Base-by-base conservation (phyloP, 192 early-diverging fungal genomes). In the Coemansia sp. region DNA sequence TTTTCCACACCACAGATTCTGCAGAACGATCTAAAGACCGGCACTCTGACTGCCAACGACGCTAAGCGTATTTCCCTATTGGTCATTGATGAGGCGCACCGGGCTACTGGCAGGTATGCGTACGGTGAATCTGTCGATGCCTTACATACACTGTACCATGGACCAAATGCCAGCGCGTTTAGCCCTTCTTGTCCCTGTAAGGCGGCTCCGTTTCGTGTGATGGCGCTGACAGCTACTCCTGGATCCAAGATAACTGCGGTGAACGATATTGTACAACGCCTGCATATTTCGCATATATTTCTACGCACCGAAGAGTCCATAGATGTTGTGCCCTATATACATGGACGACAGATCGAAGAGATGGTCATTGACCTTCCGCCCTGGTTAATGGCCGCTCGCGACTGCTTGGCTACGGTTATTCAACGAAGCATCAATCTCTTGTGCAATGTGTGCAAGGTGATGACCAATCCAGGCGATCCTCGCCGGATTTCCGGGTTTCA, bases 1-100 rank as follows among this genome's bases (percentile, higher is more conserved):
- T 97, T 92, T 66, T 68, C 88, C 9, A 97, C 94, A 6, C 93
- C 94, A 1, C 91, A 97, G 63, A 82, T 89, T 14, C 64, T 95
- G 26, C 83, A 91, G 28, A 95, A 97, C 63, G 94, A 97, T 57
- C 55, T 97, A 18, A 78, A 81, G 5, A 57, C 70, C 0, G 83
- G 81, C 4, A 82, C 80, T 10, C 91, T 90, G 54, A 84, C 43
- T 31, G 21, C 39, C 9, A 65, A 64, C 12, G 60, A 87, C 12
- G 83, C 86, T 6, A 62, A 79, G 19, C 65, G 84, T 9, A 78
- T 96, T 37, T 65, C 73, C 0, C 80, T 81, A 37, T 16, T 94
- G n/a, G 92, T 97, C 7, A 74, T 95, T 6, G 94, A 97, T 50
- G 94, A 97, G 61, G 94, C 94, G 0, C 94, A 97, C 65, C 72